These are phyloP conservation scores for Alternaria sp. DNA, from an alignment of 2,329 filamentous ascomycete species.

Conservation along the genomic window DNA sequence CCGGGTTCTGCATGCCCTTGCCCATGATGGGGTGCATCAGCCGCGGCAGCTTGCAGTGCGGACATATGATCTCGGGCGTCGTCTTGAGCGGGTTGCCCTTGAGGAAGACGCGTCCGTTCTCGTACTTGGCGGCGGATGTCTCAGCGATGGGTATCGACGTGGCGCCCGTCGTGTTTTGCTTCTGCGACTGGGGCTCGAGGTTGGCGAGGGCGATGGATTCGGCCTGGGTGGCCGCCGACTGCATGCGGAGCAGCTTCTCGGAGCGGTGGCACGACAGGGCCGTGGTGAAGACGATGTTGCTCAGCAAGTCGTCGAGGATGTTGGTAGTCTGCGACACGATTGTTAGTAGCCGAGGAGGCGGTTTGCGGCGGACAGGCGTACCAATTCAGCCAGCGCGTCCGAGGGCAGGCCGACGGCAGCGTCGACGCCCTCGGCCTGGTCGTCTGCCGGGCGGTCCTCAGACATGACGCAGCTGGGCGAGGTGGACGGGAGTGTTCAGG, in stretches of 20 bases:
- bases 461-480: conserved; percentile 39
- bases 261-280: conserved; percentile 76
- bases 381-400: conserved; percentile 41
- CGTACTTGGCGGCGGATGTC: conserved; percentile 72
- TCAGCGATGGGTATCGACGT: conserved; percentile 58
- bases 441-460: conserved; percentile 44
- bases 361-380: conserved; percentile 24
- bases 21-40: conserved; percentile 75
- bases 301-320: conserved; percentile 75
- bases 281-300: conserved; percentile 78
- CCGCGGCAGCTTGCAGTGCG: conserved; percentile 75
- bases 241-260: conserved; percentile 76
- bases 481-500: conserved; percentile 16
- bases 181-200: conserved; percentile 44
- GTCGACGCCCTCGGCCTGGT: conserved; percentile 33
- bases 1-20: conserved; percentile 70
- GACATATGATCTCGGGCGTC: conserved; percentile 73
- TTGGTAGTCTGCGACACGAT: conserved; percentile 34
- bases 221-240: conserved; percentile 60
- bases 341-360: conserved; percentile 25
- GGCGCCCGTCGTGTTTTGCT: conserved; percentile 50
- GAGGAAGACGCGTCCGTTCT: conserved; percentile 70
- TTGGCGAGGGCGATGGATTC: conserved; percentile 47
- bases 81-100: conserved; percentile 76
- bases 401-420: conserved; percentile 33